phyloP scores from a whole-genome alignment of 225 moss, liverwort and hornwort species.

The Marchantia polymorpha region DNA sequence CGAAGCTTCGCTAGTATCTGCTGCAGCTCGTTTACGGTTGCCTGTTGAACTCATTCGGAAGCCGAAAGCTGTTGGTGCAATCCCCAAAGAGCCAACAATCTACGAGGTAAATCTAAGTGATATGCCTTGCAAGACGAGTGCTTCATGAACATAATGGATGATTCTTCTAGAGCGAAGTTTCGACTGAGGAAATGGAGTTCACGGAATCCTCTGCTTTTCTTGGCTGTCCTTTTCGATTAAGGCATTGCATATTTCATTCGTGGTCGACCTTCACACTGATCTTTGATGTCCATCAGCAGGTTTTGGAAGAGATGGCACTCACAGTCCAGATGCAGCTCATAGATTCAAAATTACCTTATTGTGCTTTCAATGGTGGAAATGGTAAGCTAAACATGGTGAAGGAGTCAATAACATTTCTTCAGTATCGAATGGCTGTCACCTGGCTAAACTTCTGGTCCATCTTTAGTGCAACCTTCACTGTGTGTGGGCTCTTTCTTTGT shows the following conservation, averaged over 20 bases:
- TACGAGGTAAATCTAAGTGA: constrained; percentile 51
- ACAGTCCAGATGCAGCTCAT: constrained; percentile 85
- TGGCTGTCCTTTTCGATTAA: neutral
- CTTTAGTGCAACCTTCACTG: too few species aligned
- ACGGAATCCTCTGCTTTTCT: neutral
- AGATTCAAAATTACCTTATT: constrained; percentile 71
- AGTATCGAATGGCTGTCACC: too few species aligned
- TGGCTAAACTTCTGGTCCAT: too few species aligned
- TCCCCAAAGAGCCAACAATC: constrained; percentile 79
- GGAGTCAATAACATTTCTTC: too few species aligned
- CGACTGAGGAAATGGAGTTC: neutral
- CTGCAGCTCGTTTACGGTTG: constrained; percentile 60
- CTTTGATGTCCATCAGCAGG: constrained; percentile 22
- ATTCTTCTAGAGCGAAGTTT: neutral
- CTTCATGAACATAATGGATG: neutral
- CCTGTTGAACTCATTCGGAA: constrained; percentile 77
- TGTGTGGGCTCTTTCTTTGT: too few species aligned
- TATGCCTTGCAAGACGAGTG: neutral
- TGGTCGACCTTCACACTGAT: neutral
- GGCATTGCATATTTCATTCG: neutral
- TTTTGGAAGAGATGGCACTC: constrained; percentile 86
- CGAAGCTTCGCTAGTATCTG: constrained; percentile 62
- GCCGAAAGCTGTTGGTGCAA: constrained; percentile 81
- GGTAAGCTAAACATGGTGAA: constrained; percentile 35
- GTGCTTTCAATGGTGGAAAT: constrained; percentile 91